phyloP scores from a whole-genome alignment of 2,329 filamentous ascomycete genomes.

The Sporothrix protearum region DNA sequence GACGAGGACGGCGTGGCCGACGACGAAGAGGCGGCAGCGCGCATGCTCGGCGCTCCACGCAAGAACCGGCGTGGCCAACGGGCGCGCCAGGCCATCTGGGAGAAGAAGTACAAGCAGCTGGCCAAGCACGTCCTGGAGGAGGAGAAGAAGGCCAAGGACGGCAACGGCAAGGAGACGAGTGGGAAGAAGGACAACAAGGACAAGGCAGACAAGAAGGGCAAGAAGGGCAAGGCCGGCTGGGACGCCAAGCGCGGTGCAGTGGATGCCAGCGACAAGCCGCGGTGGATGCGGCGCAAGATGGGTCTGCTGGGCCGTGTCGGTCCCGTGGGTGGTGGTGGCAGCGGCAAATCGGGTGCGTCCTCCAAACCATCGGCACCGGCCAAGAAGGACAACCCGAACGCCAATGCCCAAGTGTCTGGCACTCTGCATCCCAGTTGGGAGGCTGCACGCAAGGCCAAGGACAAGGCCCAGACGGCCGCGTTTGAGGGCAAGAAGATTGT shows the following conservation, averaged over 20 bases:
- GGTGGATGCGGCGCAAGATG: slow-evolving; percentile 40
- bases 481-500: slow-evolving; percentile 58
- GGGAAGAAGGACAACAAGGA: slow-evolving; percentile 37
- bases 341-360: not conserved
- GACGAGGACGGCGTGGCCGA: slow-evolving; percentile 69
- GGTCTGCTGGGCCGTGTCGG: slow-evolving; percentile 29
- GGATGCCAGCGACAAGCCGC: slow-evolving; percentile 43
- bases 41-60: slow-evolving; percentile 48
- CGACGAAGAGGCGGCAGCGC: slow-evolving; percentile 55
- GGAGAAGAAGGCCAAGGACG: slow-evolving; percentile 48
- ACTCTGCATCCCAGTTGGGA: slow-evolving; percentile 63
- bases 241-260: slow-evolving; percentile 56
- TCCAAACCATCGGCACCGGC: slow-evolving; percentile 24
- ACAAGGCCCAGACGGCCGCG: slow-evolving; percentile 48
- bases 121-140: slow-evolving; percentile 59
- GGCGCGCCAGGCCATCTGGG: slow-evolving; percentile 73
- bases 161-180: not conserved
- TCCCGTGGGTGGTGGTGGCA: slow-evolving; percentile 19
- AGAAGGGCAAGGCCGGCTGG: slow-evolving; percentile 43
- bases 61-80: slow-evolving; percentile 72
- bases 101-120: slow-evolving; percentile 71
- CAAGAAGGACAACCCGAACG: slow-evolving; percentile 26
- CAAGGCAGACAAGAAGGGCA: slow-evolving; percentile 40
- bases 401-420: slow-evolving; percentile 35
- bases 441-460: slow-evolving; percentile 60